Conservation (phyloP, 768 basidiomycete genomes). For the Mycena maculata region DNA sequence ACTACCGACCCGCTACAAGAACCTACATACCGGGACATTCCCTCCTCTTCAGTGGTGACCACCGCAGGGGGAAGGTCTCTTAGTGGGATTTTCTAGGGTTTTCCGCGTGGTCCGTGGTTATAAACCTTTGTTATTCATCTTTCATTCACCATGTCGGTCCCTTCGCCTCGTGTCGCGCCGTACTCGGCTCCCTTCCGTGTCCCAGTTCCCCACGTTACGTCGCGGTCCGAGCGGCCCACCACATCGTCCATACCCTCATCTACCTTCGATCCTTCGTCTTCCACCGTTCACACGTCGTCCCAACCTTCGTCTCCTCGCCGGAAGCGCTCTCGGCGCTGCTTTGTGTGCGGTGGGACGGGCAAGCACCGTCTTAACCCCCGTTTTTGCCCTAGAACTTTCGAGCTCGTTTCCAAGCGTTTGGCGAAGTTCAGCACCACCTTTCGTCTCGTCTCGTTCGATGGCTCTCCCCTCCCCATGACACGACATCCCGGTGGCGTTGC, state of each 20-base stretch:
- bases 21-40: no score
- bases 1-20: no score
- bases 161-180: not conserved
- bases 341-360: constrained; percentile 2
- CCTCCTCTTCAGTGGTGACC: constrained; percentile 9
- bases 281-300: not conserved
- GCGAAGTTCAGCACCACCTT: not conserved
- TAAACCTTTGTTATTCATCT: not conserved
- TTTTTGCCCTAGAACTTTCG: not conserved
- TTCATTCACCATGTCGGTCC: not conserved
- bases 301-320: not conserved
- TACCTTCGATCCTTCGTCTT: not conserved
- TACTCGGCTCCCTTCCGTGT: not conserved
- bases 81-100: constrained; percentile 1
- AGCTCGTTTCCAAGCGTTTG: not conserved
- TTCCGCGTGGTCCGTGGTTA: not conserved
- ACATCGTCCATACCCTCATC: not conserved
- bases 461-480: constrained; percentile 19
- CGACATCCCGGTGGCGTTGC: no score
- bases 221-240: not conserved
- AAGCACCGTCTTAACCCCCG: not conserved
- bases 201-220: not conserved
- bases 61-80: constrained; percentile 6
- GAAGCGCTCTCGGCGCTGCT: constrained; percentile 13
- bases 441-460: constrained; percentile 7